Base-by-base conservation (phyloP, 2,329 filamentous ascomycete species). In the Fusarium piperis region DNA sequence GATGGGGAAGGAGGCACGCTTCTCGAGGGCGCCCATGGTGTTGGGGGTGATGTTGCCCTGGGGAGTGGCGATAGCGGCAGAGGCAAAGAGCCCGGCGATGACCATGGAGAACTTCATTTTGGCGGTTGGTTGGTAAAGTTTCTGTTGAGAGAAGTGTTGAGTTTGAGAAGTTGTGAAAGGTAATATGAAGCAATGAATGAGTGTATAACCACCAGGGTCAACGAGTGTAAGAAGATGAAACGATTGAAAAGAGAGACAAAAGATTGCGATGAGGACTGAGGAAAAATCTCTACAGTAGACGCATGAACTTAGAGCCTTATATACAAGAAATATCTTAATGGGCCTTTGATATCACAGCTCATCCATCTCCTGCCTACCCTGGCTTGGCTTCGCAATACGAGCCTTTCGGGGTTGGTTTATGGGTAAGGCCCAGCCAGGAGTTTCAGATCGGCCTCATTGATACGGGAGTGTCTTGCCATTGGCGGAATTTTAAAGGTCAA, bases 91-190 rank as follows among this genome's bases (percentile, higher is more conserved):
- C 61, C 71, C 74, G 38, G 72, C 61, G 48, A 75, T 60, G 44
- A 73, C 33, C 58, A 72, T 59, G 55, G 74, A 75, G 65, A 74
- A 76, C 74, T 75, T 74, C 74, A 75, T 75, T 57, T 56, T 73
- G 73, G 69, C 36, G 44, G 48, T 51, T 51, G 46, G 11, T 51
- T 10, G 28, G 51, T 66, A 64, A 51, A 23, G 16, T 44, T 36
- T 58, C 53, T 4, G 10, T 51, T 16, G 33, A n/a, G 35, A 48
- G 9, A 44, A 30, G 7, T 32, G 33, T 39, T 20, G 33, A 23
- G 38, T 38, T 46, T 4, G 30, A 28, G 26, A 36, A 39, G 20
- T 26, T 39, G 23, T 39, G 12, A 10, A 44, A 44, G 35, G 15
- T 57, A 15, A 28, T 58, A 30, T 58, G 36, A 61, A 60, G 18